A percentile compares a stretch with the other conserved stretches of the same genome.
Evolutionary conservation across 495 filamentous ascomycete genomes (phyloP).

Genomic region (Neurospora sp.): DNA sequence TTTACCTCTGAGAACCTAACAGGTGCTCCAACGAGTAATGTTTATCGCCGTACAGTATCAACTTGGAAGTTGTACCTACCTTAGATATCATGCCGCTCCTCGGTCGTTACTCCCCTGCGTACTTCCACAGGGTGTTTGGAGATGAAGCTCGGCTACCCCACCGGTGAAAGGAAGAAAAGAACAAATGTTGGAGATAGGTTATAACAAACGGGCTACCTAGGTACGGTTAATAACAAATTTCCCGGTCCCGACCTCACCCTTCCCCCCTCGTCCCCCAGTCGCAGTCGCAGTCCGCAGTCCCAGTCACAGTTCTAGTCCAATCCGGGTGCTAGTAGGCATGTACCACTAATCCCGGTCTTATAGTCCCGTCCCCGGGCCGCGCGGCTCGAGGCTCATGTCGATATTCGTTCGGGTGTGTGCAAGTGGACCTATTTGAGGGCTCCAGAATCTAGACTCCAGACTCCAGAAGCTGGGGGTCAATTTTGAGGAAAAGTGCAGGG

Average conservation of each 20-base stretch:
- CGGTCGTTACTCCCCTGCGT: not conserved
- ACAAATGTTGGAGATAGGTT: not conserved
- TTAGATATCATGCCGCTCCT: not conserved
- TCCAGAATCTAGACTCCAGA: not conserved
- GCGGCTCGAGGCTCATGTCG: not conserved
- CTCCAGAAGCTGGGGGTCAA: not conserved
- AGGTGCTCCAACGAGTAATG: no score
- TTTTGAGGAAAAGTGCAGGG: not conserved
- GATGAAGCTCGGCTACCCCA: not conserved
- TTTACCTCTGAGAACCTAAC: no score
- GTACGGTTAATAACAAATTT: not conserved
- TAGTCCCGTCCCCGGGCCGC: not conserved
- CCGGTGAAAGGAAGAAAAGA: not conserved
- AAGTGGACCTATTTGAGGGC: not conserved
- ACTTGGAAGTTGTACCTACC: no score
- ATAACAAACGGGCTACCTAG: not conserved
- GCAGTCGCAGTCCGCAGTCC: not conserved
- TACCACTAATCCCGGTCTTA: not conserved
- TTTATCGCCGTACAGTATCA: no score
- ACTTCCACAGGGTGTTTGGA: not conserved
- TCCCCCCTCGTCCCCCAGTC: not conserved
- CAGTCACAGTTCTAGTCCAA: not conserved
- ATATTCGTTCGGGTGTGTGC: not conserved
- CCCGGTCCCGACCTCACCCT: not conserved
- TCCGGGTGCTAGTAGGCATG: not conserved